Evolutionary conservation across 768 basidiomycete genomes (phyloP), one percentile per base, ranked within the genome.

Genomic region (Termitomyces sp.): DNA sequence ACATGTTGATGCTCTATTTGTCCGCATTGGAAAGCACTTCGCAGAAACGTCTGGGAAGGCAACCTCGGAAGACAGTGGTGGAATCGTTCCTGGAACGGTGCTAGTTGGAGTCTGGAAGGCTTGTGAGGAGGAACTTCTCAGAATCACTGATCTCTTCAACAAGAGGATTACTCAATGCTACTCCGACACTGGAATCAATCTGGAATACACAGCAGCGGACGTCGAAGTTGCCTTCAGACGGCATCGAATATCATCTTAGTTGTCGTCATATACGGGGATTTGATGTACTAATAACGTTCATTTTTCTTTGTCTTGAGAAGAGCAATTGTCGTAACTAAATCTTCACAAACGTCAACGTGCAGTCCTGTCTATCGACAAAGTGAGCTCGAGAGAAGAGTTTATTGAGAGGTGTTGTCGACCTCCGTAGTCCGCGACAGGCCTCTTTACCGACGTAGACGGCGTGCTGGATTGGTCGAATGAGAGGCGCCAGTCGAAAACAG

Each of bases 1-100:
- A 69, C 80, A 90, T 59, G 76, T 96, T 51, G 96, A 98, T 54
- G 82, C 82, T 8, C 77, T 98, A 37, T 88, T 87, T 72, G 92
- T 92, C 68, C 85, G 96, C 10, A 92, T 98, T 29, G 92, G 96
- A 72, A 98, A 98, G 71, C 96, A 98, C 67, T 98, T 97, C 66
- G 87, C 87, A 6, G 92, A 95, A 64, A 84, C 83, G 1, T 85
- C 87, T 10, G 89, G 87, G 60, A 87, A 84, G 61, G 67, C 81
- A 4, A 81, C 81, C 19, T 78, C 74, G 4, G 84, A 87, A 57
- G 83, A 85, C 54, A 75, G 74, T 59, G 74, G 75, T 32, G 78
- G 77, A 35, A 82, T 84, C 57, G 72, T 80, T 3, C 74, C 83
- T 27, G 83, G 83, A 3, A 86, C 82, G 32, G 85, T 92, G 40